These are phyloP conservation scores for Biancaea sappan DNA, from an alignment of 306 rosid species.

Conservation along the genomic window DNA sequence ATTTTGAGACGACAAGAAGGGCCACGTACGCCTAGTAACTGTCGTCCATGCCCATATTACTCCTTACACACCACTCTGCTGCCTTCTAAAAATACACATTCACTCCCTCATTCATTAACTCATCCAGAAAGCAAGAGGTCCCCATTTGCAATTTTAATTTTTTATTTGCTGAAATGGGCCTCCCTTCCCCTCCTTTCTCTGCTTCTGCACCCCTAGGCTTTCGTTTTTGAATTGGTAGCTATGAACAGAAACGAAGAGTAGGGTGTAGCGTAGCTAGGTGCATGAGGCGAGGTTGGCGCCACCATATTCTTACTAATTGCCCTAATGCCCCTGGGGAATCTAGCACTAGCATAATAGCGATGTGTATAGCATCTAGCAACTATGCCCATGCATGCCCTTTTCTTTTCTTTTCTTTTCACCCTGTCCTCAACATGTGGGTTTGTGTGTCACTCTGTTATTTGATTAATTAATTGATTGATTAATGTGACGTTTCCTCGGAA, in stretches of 20 bases:
- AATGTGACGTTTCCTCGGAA: constrained; percentile 49
- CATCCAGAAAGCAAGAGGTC: neutral
- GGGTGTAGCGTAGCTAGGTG: no score
- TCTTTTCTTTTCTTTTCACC: neutral
- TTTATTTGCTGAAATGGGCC: constrained; percentile 18
- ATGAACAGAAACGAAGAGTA: no score
- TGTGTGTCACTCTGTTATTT: no score
- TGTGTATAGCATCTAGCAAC: neutral
- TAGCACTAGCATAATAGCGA: no score
- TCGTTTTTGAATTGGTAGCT: no score
- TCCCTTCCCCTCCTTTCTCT: neutral
- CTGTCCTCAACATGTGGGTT: constrained; percentile 27
- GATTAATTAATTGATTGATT: no score
- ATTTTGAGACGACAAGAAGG: constrained; percentile 35
- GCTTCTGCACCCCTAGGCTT: no score
- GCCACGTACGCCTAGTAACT: constrained; percentile 32
- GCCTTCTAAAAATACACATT: neutral
- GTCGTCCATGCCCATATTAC: constrained; percentile 27
- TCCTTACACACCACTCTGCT: neutral
- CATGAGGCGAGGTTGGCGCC: constrained; percentile 44
- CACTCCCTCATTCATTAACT: neutral
- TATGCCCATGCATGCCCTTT: neutral
- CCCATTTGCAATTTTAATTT: constrained; percentile 11
- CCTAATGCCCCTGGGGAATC: constrained; percentile 26
- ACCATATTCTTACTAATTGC: constrained; percentile 11